These are phyloP conservation scores for Diaporthe sp. DNA, from an alignment of 2,329 filamentous ascomycete genomes.

Conservation along the genomic window DNA sequence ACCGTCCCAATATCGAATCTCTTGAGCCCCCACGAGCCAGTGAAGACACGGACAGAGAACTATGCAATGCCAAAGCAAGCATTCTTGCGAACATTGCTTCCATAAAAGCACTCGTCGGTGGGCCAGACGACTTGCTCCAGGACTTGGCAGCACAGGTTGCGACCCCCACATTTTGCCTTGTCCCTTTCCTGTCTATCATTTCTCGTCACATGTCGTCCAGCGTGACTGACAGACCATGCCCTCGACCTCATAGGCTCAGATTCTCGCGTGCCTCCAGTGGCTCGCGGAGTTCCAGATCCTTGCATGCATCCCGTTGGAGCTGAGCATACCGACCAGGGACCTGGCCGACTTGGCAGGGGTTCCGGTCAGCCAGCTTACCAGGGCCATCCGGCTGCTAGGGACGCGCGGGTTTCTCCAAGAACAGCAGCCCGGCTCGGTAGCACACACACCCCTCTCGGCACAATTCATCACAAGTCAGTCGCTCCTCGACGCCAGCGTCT, in stretches of 20 bases:
- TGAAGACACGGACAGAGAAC: not conserved
- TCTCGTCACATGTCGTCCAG: not conserved
- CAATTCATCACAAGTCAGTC: conserved; percentile 50
- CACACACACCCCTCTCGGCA: conserved; percentile 54
- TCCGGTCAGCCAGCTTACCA: conserved; percentile 51
- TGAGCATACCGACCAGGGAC: conserved; percentile 52
- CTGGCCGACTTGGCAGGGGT: conserved; percentile 56
- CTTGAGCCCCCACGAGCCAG: not conserved
- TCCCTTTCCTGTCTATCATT: not conserved
- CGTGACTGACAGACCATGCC: not conserved
- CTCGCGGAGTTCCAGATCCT: conserved; percentile 58
- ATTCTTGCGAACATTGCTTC: not conserved
- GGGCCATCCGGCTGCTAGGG: conserved; percentile 49
- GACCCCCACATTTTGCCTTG: not conserved
- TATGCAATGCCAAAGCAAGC: not conserved
- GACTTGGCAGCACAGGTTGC: not conserved
- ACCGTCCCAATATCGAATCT: not conserved
- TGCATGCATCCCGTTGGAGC: conserved; percentile 56
- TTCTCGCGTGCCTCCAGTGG: conserved; percentile 54
- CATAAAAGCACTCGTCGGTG: not conserved
- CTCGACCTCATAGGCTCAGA: not conserved
- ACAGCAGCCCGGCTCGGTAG: conserved; percentile 47
- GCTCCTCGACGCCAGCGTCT: conserved; percentile 53
- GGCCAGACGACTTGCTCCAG: conserved; percentile 1
- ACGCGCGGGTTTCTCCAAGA: conserved; percentile 53